These are phyloP conservation scores for Microthyrium microscopicum DNA, from an alignment of 2,329 filamentous ascomycete species.

Conservation along the genomic window DNA sequence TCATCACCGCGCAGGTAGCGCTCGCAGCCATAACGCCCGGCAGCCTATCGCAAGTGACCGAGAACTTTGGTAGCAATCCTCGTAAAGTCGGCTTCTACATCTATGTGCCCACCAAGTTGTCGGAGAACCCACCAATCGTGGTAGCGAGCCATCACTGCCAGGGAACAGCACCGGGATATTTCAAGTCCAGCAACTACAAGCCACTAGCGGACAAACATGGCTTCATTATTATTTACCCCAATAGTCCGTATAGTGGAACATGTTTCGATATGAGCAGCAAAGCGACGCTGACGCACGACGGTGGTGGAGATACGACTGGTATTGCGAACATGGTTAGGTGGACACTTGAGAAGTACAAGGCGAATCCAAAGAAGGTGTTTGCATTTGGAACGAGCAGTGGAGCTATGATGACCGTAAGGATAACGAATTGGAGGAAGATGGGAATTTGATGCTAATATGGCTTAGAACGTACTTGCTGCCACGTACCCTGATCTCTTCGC, in stretches of 20 bases:
- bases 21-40: too few species aligned
- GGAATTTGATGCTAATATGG: neutral
- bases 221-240: constrained; percentile 39
- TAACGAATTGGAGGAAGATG: neutral
- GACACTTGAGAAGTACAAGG: constrained; percentile 29
- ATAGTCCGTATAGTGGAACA: constrained; percentile 27
- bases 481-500: constrained; percentile 33
- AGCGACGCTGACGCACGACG: constrained; percentile 33
- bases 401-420: constrained; percentile 30
- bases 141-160: constrained; percentile 32
- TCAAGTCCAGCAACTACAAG: constrained; percentile 33
- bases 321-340: constrained; percentile 40
- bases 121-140: constrained; percentile 14
- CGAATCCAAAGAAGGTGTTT: constrained; percentile 30
- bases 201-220: constrained; percentile 32
- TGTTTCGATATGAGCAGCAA: constrained; percentile 40
- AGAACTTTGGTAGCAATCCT: constrained; percentile 4
- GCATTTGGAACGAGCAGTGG: constrained; percentile 33
- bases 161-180: constrained; percentile 32
- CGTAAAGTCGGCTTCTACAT: constrained; percentile 6
- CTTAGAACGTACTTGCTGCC: constrained; percentile 24
- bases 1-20: too few species aligned
- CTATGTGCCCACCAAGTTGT: constrained; percentile 11
- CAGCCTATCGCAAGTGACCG: neutral
- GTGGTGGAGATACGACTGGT: constrained; percentile 33